Evolutionary conservation across 2,329 filamentous ascomycete species (phyloP).

Genomic region (Penicillium sp.): DNA sequence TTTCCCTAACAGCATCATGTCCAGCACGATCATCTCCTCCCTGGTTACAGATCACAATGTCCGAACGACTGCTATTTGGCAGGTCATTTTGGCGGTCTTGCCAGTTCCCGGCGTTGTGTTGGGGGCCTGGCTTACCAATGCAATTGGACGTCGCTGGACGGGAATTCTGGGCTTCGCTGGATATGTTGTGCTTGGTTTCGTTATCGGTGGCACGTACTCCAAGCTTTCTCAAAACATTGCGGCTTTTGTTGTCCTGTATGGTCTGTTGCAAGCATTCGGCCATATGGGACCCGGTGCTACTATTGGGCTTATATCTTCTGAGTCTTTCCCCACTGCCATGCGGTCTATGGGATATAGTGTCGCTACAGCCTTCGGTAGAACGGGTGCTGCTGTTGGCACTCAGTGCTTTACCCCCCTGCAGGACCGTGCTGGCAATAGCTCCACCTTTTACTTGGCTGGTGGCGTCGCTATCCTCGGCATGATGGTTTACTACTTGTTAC

Average conservation of each 20-base stretch:
- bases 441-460: slow-evolving; percentile 37
- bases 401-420: slow-evolving; percentile 37
- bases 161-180: slow-evolving; percentile 34
- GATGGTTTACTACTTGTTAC: slow-evolving; percentile 33
- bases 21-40: slow-evolving; percentile 35
- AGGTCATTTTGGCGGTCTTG: slow-evolving; percentile 35
- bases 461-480: slow-evolving; percentile 31
- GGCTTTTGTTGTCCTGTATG: slow-evolving; percentile 38
- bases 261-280: slow-evolving; percentile 33
- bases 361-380: slow-evolving; percentile 36
- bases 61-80: slow-evolving; percentile 37
- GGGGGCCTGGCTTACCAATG: slow-evolving; percentile 36
- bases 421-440: slow-evolving; percentile 28
- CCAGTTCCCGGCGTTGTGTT: slow-evolving; percentile 38
- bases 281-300: slow-evolving; percentile 40
- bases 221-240: slow-evolving; percentile 31
- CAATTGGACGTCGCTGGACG: slow-evolving; percentile 33
- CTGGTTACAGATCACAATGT: slow-evolving; percentile 35
- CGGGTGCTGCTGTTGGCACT: slow-evolving; percentile 38
- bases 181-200: slow-evolving; percentile 32
- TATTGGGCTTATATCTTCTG: slow-evolving; percentile 35
- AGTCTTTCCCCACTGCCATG: slow-evolving; percentile 36
- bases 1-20: slow-evolving; percentile 41
- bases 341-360: slow-evolving; percentile 37
- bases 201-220: slow-evolving; percentile 33